Evolutionary conservation across 176 grass and related monocot genomes (phyloP).

Genomic region (Rhynchospora pubera): DNA sequence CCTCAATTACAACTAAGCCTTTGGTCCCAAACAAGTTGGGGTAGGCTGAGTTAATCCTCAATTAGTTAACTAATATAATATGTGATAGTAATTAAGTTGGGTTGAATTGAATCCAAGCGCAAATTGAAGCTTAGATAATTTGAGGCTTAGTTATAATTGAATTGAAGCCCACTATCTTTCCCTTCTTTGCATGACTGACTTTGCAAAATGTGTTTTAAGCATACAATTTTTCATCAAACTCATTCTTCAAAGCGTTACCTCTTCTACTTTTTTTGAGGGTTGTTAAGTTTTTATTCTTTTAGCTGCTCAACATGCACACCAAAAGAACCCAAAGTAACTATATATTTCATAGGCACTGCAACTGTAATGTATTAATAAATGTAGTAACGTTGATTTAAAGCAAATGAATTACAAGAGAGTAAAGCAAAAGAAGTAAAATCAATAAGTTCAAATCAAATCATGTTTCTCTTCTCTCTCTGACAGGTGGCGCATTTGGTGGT

Average conservation of each 20-base stretch:
- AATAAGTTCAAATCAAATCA: not conserved
- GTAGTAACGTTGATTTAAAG: not conserved
- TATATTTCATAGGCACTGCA: too few relatives aligned
- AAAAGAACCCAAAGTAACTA: not conserved
- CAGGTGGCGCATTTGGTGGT: constrained; percentile 87
- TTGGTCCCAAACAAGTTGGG: too few relatives aligned
- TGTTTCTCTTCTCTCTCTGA: not conserved
- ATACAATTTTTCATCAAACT: not conserved
- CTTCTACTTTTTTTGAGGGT: not conserved
- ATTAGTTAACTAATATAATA: not conserved
- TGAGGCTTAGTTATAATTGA: not conserved
- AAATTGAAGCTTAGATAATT: not conserved
- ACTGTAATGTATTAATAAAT: too few relatives aligned
- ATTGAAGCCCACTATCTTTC: not conserved
- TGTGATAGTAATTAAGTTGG: not conserved
- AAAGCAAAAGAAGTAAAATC: not conserved
- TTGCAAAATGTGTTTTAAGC: not conserved
- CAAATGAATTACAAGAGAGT: not conserved
- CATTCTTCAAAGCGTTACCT: not conserved
- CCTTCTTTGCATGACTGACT: not conserved
- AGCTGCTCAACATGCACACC: not conserved
- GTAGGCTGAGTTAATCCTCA: too few relatives aligned
- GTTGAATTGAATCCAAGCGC: not conserved
- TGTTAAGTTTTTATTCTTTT: not conserved
- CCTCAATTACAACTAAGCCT: too few relatives aligned